Evolutionary conservation across 202 grass and related monocot species (phyloP).

Genomic region (Carex arenaria): DNA sequence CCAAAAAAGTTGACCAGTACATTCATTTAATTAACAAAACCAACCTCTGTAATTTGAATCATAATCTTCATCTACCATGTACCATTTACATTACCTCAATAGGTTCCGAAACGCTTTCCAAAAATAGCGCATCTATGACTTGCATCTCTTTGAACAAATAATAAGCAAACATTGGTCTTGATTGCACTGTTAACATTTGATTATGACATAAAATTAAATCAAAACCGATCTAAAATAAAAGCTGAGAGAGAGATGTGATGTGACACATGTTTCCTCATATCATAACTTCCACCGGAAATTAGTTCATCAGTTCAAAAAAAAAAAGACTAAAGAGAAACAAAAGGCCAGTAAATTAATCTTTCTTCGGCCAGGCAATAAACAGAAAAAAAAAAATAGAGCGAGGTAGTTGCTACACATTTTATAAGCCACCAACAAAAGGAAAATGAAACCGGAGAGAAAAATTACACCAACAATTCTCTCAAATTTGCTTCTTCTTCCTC

Average conservation of each 20-base stretch:
- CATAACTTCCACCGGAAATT: background rate
- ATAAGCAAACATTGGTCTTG: background rate
- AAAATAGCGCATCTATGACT: background rate
- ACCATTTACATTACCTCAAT: background rate
- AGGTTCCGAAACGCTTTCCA: background rate
- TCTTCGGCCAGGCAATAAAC: background rate
- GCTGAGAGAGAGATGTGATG: background rate
- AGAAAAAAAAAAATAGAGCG: background rate
- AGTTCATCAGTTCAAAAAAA: background rate
- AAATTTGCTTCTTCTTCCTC: background rate
- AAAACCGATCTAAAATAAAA: background rate
- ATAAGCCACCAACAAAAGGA: background rate
- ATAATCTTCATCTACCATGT: background rate
- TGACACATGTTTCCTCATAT: conserved; percentile 14
- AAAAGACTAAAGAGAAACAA: background rate
- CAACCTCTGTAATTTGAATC: background rate
- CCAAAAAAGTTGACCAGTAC: background rate
- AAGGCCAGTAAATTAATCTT: background rate
- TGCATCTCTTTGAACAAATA: background rate
- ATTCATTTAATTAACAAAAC: background rate
- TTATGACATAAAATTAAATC: background rate
- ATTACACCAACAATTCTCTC: conserved; percentile 18
- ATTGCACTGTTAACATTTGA: conserved; percentile 9
- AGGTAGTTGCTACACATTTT: conserved; percentile 13
- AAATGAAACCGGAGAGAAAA: conserved; percentile 18